These are phyloP conservation scores for Paecilomyces sp. DNA, from an alignment of 2,329 filamentous ascomycete genomes.

Conservation along the genomic window DNA sequence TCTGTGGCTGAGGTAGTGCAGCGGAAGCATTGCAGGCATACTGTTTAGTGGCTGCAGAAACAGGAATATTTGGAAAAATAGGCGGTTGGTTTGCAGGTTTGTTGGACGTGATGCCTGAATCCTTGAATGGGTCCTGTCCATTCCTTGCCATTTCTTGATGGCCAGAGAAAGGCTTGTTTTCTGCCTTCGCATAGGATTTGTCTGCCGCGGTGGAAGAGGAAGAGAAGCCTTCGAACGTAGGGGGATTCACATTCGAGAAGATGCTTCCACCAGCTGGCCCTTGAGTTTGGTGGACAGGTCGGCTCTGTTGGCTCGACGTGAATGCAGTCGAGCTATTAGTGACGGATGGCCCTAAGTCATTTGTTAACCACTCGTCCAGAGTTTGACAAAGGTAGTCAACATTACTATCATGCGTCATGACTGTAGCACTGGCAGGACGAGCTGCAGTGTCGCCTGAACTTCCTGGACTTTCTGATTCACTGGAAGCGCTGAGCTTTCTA, in stretches of 20 bases:
- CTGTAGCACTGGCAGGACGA: neutral
- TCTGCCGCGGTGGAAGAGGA: neutral
- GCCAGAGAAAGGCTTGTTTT: neutral
- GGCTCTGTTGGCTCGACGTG: neutral
- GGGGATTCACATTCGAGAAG: neutral
- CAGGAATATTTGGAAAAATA: neutral
- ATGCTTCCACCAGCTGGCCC: neutral
- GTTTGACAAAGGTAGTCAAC: constrained; percentile 1
- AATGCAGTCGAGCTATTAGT: neutral
- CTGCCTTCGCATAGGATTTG: neutral
- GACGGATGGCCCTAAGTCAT: neutral
- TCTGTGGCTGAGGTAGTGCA: neutral
- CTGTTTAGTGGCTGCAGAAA: neutral
- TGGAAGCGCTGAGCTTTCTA: constrained; percentile 1
- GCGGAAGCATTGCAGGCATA: neutral
- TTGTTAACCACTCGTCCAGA: neutral
- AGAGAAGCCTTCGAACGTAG: neutral
- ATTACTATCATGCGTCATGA: neutral
- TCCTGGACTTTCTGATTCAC: constrained; percentile 2
- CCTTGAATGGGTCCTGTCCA: neutral
- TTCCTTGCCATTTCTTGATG: neutral
- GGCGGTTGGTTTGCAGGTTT: neutral
- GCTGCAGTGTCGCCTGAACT: neutral
- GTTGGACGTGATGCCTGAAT: neutral
- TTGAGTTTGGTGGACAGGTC: neutral